Evolutionary conservation across 305 asterid genomes (phyloP).

Genomic region (Ajuga reptans): DNA sequence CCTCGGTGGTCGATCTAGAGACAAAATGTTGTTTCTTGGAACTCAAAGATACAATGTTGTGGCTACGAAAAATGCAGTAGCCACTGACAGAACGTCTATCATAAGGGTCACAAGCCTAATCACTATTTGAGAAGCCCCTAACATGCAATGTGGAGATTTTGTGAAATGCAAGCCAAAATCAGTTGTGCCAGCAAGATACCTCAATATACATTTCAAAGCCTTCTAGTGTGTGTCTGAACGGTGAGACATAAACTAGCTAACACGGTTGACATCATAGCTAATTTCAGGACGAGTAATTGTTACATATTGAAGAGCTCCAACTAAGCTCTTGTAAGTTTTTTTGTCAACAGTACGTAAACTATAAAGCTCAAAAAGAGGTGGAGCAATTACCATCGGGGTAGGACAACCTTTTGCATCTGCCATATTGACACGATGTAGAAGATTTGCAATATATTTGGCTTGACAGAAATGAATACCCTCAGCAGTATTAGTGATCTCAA

Average conservation of each 20-base stretch:
- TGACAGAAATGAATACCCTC: too few species aligned
- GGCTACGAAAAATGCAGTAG: background rate
- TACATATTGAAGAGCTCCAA: too few species aligned
- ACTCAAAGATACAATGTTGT: background rate
- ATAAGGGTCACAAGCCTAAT: background rate
- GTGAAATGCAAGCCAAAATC: background rate
- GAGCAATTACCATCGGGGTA: too few species aligned
- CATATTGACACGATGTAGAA: too few species aligned
- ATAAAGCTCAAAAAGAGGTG: too few species aligned
- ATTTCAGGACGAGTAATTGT: too few species aligned
- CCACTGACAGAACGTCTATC: background rate
- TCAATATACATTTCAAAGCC: background rate
- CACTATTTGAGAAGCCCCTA: background rate
- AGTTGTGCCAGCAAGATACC: background rate
- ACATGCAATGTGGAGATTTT: background rate
- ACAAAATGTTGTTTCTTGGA: background rate
- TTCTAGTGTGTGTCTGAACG: background rate
- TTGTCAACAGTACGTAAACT: too few species aligned
- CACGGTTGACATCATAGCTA: too few species aligned
- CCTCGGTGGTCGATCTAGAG: background rate
- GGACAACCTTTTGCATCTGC: too few species aligned
- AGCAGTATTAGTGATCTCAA: too few species aligned
- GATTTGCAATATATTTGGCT: too few species aligned
- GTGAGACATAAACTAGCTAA: background rate
- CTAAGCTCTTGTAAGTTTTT: too few species aligned